Percentiles rank a stretch among this genome's conserved stretches.
Evolutionary conservation across 345 rosid genomes (phyloP).

Genomic region (Ricinus communis): DNA sequence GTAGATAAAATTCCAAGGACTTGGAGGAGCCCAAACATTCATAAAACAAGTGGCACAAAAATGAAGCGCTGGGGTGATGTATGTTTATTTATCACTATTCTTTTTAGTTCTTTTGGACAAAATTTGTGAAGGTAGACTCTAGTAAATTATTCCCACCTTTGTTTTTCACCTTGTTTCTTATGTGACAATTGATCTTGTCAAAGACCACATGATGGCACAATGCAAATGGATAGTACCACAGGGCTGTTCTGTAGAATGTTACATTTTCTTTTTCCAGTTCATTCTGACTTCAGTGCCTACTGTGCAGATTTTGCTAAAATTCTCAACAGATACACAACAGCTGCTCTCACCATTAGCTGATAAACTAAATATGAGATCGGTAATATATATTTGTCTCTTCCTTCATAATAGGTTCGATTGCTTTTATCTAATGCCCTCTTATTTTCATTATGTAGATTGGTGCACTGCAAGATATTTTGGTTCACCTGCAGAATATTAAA

Average conservation of each 20-base stretch:
- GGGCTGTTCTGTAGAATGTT: not conserved
- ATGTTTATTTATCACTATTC: conserved; percentile 30
- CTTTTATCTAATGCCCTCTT: not conserved
- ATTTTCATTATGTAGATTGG: conserved; percentile 43
- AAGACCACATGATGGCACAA: too few relatives aligned
- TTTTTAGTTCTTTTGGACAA: conserved; percentile 1
- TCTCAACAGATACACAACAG: conserved; percentile 47
- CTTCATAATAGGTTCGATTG: not conserved
- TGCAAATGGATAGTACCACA: not conserved
- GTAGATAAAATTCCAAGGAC: conserved; percentile 26
- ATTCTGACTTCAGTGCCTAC: conserved; percentile 27
- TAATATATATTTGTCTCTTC: conserved; percentile 29
- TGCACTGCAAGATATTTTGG: conserved; percentile 54
- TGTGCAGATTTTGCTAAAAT: conserved; percentile 62
- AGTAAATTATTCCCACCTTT: not conserved
- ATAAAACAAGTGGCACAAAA: too few relatives aligned
- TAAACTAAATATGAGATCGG: conserved; percentile 53
- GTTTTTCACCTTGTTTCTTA: not conserved
- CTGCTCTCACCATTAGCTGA: conserved; percentile 49
- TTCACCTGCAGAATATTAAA: conserved; percentile 53
- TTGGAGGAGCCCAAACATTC: conserved; percentile 34
- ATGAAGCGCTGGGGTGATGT: conserved; percentile 61
- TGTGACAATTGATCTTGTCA: not conserved
- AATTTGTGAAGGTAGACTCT: not conserved
- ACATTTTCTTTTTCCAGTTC: conserved; percentile 2